phyloP scores from a whole-genome alignment of 2,329 filamentous ascomycete genomes.

The Ophiostoma perfectum region DNA sequence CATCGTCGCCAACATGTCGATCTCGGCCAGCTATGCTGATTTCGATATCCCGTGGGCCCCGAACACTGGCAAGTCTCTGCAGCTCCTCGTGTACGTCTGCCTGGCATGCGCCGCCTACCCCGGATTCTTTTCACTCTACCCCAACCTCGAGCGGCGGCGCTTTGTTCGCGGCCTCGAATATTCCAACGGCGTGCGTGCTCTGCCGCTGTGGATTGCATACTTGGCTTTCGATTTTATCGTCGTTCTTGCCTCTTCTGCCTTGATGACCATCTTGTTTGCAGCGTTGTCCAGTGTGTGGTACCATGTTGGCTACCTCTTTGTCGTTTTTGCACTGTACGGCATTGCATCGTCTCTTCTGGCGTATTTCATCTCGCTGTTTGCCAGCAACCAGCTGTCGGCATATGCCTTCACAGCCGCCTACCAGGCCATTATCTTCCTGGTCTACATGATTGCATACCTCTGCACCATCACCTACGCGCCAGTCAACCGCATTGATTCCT shows the following conservation, averaged over 20 bases:
- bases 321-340: conserved; percentile 76
- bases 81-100: conserved; percentile 75
- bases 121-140: conserved; percentile 83
- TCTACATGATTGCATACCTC: conserved; percentile 68
- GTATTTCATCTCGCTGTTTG: conserved; percentile 77
- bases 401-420: conserved; percentile 77
- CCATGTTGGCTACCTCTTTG: conserved; percentile 71
- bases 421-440: conserved; percentile 65
- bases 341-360: conserved; percentile 68
- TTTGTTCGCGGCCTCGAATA: conserved; percentile 83
- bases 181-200: conserved; percentile 78
- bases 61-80: conserved; percentile 64
- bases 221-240: conserved; percentile 73
- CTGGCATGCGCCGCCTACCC: conserved; percentile 74
- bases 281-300: conserved; percentile 65
- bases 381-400: conserved; percentile 71
- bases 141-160: conserved; percentile 72
- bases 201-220: conserved; percentile 82
- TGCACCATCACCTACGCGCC: conserved; percentile 69
- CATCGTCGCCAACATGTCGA: conserved; percentile 61
- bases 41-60: conserved; percentile 72
- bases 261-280: conserved; percentile 65
- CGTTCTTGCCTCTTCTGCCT: conserved; percentile 59
- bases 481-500: conserved; percentile 60
- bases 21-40: conserved; percentile 64